Conservation (phyloP, 306 rosid species). For the Trifolium subterraneum region DNA sequence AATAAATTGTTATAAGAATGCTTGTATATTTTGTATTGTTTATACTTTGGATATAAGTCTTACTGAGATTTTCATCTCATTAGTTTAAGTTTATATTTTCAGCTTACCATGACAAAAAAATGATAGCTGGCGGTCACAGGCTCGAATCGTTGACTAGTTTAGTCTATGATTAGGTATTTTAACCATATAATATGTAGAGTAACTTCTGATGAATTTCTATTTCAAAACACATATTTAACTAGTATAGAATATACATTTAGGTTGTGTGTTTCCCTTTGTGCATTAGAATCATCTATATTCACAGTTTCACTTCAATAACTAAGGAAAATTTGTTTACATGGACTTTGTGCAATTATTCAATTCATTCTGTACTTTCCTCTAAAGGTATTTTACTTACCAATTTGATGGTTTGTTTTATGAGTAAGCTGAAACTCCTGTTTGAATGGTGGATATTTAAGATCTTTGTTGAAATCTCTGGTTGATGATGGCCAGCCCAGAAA, state of each 20-base stretch:
- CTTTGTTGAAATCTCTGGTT: constrained; percentile 41
- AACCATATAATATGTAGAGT: background rate
- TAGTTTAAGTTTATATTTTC: background rate
- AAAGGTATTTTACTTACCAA: constrained; percentile 37
- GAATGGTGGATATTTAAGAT: constrained; percentile 40
- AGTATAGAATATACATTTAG: background rate
- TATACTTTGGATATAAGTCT: background rate
- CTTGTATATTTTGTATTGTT: background rate
- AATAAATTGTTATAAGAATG: background rate
- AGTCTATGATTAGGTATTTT: background rate
- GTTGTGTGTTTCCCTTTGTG: background rate
- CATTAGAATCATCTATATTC: constrained; percentile 22
- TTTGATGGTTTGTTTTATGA: constrained; percentile 39
- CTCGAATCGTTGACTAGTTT: background rate
- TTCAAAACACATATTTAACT: background rate
- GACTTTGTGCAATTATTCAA: constrained; percentile 1
- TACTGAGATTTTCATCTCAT: background rate
- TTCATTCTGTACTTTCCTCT: constrained; percentile 17
- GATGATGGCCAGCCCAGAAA: constrained; percentile 72
- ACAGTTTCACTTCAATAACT: constrained; percentile 15
- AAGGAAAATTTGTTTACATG: constrained; percentile 10
- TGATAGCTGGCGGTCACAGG: background rate
- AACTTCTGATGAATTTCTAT: background rate
- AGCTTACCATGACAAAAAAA: background rate
- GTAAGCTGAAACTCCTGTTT: constrained; percentile 39